Base-by-base conservation (phyloP, 495 filamentous ascomycete genomes). In the Hypoxylon fragiforme region DNA sequence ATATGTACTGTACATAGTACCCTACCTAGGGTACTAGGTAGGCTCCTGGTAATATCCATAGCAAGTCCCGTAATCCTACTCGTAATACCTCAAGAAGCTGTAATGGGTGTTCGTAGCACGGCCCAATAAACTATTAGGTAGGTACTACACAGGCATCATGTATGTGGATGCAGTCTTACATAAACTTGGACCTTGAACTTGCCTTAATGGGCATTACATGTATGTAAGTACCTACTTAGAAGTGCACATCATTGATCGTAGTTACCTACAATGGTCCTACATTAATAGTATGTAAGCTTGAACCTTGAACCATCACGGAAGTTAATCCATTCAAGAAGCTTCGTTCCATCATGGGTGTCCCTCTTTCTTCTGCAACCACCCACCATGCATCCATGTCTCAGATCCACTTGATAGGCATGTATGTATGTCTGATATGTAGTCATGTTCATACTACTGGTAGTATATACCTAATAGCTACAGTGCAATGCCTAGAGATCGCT, bases 51-150 rank as follows among this genome's bases (percentile, higher is more conserved):
- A n/a, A n/a, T n/a, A n/a, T n/a, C n/a, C n/a, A n/a, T n/a, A n/a
- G n/a, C n/a, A n/a, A n/a, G n/a, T n/a, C n/a, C n/a, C n/a, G n/a
- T n/a, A n/a, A n/a, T n/a, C n/a, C n/a, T n/a, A n/a, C n/a, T n/a
- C n/a, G n/a, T n/a, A n/a, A n/a, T n/a, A 30, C 26, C 26, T 30
- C 26, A 28, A n/a, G n/a, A n/a, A n/a, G n/a, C n/a, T n/a, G n/a
- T n/a, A n/a, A n/a, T n/a, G n/a, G n/a, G 20, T 30, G 18, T 61
- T 61, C 57, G 57, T 61, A 61, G 39, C 16, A 44, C 13, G 4
- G 11, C 42, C 57, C 57, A 61, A 61, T 61, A 51, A 32, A n/a
- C 50, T 18, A 26, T 13, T 35, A 45, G 28, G n/a, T n/a, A 26
- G 39, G 39, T 13, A 30, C n/a, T 43, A 30, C 24, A 28, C n/a